Conservation (phyloP, 2,329 filamentous ascomycete genomes). For the Nothomitra cinnamomea region DNA sequence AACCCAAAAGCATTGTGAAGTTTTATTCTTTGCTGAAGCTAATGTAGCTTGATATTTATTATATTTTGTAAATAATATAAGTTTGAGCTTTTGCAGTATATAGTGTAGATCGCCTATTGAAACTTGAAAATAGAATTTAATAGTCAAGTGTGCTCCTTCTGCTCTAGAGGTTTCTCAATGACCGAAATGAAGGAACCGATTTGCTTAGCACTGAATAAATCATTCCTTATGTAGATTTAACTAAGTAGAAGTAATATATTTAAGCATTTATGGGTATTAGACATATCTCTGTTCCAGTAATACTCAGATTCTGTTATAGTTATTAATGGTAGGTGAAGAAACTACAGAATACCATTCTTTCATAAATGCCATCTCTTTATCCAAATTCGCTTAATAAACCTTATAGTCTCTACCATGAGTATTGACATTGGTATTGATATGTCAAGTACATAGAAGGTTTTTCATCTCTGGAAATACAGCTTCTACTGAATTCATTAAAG, state of each 20-base stretch:
- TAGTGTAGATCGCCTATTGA: too few species aligned
- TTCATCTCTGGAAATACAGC: too few species aligned
- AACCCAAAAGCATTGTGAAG: too few species aligned
- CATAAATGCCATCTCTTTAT: background rate
- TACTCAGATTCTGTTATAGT: background rate
- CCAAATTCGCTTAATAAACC: background rate
- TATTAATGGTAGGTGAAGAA: background rate
- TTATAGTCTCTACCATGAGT: background rate
- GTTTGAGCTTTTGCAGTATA: too few species aligned
- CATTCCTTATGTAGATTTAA: background rate
- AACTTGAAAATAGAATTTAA: too few species aligned
- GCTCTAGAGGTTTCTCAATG: background rate
- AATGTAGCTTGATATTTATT: too few species aligned
- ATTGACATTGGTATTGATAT: too few species aligned
- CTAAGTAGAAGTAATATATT: background rate
- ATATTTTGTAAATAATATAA: background rate
- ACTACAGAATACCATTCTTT: background rate
- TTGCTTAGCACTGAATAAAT: too few species aligned
- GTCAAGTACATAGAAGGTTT: too few species aligned
- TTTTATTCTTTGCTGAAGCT: too few species aligned
- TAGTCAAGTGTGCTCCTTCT: background rate
- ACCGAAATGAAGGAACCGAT: constrained; percentile 1
- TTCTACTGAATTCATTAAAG: constrained; percentile 1
- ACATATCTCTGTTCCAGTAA: background rate
- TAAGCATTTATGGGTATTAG: background rate